Evolutionary conservation across 2,329 filamentous ascomycete species (phyloP), one percentile per base, ranked within the genome.

Genomic region (Penicillium freii): DNA sequence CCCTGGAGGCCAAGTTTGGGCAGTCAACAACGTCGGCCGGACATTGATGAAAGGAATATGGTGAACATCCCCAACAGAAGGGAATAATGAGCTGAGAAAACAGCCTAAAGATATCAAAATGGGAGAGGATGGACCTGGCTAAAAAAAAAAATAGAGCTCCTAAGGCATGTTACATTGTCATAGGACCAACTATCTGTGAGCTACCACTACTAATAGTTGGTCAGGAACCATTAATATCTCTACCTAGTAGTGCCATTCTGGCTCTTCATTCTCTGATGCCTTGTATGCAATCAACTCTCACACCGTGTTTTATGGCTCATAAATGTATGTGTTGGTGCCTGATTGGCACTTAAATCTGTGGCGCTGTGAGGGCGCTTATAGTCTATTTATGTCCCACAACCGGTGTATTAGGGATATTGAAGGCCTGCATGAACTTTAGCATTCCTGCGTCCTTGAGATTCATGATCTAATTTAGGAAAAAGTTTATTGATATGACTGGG

Each of bases 331-430:
- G 9, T 34, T 47, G 31, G 31, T 29, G 25, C 47, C 33, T 29
- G 23, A 29, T 21, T 34, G 19, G 5, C 17, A n/a, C 17, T 36
- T 65, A n/a, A n/a, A n/a, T n/a, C n/a, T n/a, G n/a, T n/a, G 61
- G 61, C 59, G 58, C 25, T 40, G 29, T 5, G 13, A 56, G 39
- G 58, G 64, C 64, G 64, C 63, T 62, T 64, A 65, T 36, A 29
- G 43, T 55, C 54, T 62, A 63, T 63, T 59, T 59, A 62, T 58
- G 62, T 66, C 49, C 46, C 45, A 61, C 64, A 52, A 29, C 33
- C 33, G 31, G 17, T 52, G 60, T 62, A 47, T 57, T 57, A 62
- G 49, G 38, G 31, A 51, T 1, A 56, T 38, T 45, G 33, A 27
- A 29, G 25, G 36, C 40, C 51, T 49, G 39, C 33, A 48, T 49